phyloP scores from a whole-genome alignment of 768 basidiomycete species.

The Cyathus striatus region DNA sequence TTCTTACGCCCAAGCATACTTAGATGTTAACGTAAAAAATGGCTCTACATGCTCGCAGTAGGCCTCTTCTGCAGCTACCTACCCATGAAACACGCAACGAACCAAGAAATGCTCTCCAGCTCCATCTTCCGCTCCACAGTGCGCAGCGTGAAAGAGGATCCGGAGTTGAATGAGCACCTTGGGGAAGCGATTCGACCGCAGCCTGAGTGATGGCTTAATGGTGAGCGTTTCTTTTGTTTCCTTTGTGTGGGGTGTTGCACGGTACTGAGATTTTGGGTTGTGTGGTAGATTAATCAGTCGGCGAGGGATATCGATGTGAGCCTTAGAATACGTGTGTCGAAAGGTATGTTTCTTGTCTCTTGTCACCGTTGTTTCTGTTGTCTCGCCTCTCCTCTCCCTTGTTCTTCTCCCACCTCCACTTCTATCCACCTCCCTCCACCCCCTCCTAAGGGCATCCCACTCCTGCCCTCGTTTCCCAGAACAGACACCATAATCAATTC shows the following conservation, averaged over 20 bases:
- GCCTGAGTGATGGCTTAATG: slow-evolving; percentile 72
- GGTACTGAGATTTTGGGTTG: neutral
- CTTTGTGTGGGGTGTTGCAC: too few relatives aligned
- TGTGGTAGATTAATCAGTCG: slow-evolving; percentile 64
- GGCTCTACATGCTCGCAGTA: too few relatives aligned
- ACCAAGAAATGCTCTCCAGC: slow-evolving; percentile 73
- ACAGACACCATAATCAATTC: too few relatives aligned
- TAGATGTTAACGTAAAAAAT: too few relatives aligned
- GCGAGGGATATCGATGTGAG: slow-evolving; percentile 77
- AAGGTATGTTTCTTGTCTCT: slow-evolving; percentile 40
- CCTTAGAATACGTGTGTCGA: slow-evolving; percentile 70
- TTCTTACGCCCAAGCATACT: slow-evolving; percentile 1
- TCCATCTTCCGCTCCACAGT: slow-evolving; percentile 69
- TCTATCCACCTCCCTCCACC: too few relatives aligned
- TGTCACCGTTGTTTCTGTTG: neutral
- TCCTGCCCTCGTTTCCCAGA: too few relatives aligned
- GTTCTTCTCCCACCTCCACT: too few relatives aligned
- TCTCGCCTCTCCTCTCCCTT: neutral
- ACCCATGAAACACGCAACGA: slow-evolving; percentile 66
- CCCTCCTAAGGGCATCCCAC: too few relatives aligned
- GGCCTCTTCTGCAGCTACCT: too few relatives aligned
- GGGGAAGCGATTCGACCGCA: slow-evolving; percentile 65
- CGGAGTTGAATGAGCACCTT: slow-evolving; percentile 43
- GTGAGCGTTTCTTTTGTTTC: slow-evolving; percentile 34
- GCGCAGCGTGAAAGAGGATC: slow-evolving; percentile 50